phyloP scores from a whole-genome alignment of 148 eudicot species.

The Silene conica region DNA sequence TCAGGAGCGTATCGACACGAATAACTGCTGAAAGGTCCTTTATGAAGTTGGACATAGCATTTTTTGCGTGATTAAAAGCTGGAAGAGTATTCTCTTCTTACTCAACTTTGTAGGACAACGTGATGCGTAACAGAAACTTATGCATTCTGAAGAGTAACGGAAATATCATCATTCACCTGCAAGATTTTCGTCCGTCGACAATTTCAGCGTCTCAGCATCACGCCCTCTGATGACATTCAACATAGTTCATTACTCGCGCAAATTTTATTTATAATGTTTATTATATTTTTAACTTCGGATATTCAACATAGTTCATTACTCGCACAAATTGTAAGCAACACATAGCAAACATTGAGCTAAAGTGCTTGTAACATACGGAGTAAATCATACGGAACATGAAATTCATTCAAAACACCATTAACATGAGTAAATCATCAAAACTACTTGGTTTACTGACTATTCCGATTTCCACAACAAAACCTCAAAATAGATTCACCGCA shows the following conservation, averaged over 20 bases:
- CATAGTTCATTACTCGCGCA: too few species aligned
- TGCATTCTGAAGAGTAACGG: background rate
- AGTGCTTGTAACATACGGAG: background rate
- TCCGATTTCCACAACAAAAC: background rate
- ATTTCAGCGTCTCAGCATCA: too few species aligned
- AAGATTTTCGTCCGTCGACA: too few species aligned
- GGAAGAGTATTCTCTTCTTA: background rate
- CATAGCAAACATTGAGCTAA: background rate
- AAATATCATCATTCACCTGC: too few species aligned
- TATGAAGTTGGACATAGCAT: background rate
- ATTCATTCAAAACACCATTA: background rate
- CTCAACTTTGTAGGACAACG: background rate
- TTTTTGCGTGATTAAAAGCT: slow-evolving; percentile 8
- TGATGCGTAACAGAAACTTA: background rate
- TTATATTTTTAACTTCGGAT: too few species aligned
- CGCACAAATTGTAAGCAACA: background rate
- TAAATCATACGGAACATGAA: background rate
- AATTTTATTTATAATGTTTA: too few species aligned
- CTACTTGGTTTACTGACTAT: background rate
- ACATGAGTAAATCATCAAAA: background rate
- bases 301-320: too few species aligned
- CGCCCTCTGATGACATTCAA: too few species aligned
- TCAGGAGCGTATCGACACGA: too few species aligned
- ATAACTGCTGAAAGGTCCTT: too few species aligned
- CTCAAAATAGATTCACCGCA: background rate